Evolutionary conservation across 1,284 basidiomycete genomes (phyloP).

Genomic region (Erythrobasidium hasegawianum): DNA sequence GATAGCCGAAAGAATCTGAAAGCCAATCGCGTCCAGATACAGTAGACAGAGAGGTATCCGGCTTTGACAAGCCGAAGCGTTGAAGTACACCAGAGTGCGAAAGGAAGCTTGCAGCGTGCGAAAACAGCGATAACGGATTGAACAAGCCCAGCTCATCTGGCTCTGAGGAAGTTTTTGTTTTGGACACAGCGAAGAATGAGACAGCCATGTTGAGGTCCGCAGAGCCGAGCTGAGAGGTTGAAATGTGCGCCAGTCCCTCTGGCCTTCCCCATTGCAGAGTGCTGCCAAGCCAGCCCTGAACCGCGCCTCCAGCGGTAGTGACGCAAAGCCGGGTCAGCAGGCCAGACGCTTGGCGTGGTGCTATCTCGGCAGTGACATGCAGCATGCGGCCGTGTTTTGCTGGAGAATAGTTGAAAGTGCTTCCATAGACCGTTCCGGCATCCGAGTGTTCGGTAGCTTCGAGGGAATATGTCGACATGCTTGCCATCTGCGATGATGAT

Average conservation of each 20-base stretch:
- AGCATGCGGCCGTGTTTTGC: slow-evolving; percentile 64
- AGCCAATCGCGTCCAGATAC: slow-evolving; percentile 29
- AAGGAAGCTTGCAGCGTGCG: neutral
- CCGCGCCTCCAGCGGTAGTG: slow-evolving; percentile 69
- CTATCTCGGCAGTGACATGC: slow-evolving; percentile 55
- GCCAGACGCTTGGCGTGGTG: slow-evolving; percentile 52
- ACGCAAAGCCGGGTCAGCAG: slow-evolving; percentile 58
- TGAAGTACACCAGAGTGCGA: neutral
- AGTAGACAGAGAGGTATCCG: slow-evolving; percentile 1
- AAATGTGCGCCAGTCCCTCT: slow-evolving; percentile 75
- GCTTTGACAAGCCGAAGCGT: neutral
- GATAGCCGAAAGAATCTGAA: slow-evolving; percentile 75
- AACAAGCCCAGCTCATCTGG: neutral
- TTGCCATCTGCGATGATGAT: slow-evolving; percentile 45
- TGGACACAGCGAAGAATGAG: slow-evolving; percentile 10
- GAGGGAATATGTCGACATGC: slow-evolving; percentile 59
- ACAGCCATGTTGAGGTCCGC: slow-evolving; percentile 3
- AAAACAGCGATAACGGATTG: neutral
- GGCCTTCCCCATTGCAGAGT: slow-evolving; percentile 72
- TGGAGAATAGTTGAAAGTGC: slow-evolving; percentile 69
- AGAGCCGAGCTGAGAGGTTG: slow-evolving; percentile 55
- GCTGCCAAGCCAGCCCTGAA: slow-evolving; percentile 70
- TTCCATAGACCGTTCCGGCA: slow-evolving; percentile 59
- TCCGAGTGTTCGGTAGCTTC: slow-evolving; percentile 56
- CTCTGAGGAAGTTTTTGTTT: neutral